Conservation (phyloP, 2,329 filamentous ascomycete species). For the Paracoccidioides brasiliensis region DNA sequence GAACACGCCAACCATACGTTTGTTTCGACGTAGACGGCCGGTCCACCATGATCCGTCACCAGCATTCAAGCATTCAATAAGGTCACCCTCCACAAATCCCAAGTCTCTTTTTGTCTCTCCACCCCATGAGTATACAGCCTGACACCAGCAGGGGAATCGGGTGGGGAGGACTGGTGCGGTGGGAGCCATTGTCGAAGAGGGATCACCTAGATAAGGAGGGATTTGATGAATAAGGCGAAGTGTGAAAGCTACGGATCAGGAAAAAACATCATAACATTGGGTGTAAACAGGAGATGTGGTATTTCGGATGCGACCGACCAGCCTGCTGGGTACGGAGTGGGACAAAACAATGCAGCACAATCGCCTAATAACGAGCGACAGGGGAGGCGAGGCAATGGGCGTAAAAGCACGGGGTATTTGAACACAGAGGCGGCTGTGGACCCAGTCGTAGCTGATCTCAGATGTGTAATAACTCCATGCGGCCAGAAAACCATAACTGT, state of each 20-base stretch:
- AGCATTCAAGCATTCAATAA: conserved; percentile 96
- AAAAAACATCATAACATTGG: conserved; percentile 1
- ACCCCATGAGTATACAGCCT: conserved; percentile 85
- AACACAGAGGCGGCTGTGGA: not conserved
- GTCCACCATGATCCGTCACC: conserved; percentile 99
- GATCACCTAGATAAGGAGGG: not conserved
- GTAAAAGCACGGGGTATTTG: not conserved
- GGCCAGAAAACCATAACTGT: not conserved
- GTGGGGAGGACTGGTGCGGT: conserved; percentile 47
- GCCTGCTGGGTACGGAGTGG: not conserved
- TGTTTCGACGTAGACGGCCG: conserved; percentile 76
- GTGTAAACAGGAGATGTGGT: not conserved
- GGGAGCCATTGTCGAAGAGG: conserved; percentile 30
- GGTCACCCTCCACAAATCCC: conserved; percentile 91
- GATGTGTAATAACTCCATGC: not conserved
- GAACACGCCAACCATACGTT: conserved; percentile 81
- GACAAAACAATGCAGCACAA: conserved; percentile 1
- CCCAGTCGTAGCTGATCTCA: not conserved
- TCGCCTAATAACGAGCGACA: not conserved
- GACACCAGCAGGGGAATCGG: conserved; percentile 81
- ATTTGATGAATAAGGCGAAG: not conserved
- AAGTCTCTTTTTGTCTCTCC: conserved; percentile 91
- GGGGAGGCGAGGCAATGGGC: not conserved
- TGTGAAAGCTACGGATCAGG: not conserved
- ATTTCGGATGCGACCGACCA: not conserved